Evolutionary conservation across 106 monocot species (phyloP).

Genomic region (Iris macrosiphon): DNA sequence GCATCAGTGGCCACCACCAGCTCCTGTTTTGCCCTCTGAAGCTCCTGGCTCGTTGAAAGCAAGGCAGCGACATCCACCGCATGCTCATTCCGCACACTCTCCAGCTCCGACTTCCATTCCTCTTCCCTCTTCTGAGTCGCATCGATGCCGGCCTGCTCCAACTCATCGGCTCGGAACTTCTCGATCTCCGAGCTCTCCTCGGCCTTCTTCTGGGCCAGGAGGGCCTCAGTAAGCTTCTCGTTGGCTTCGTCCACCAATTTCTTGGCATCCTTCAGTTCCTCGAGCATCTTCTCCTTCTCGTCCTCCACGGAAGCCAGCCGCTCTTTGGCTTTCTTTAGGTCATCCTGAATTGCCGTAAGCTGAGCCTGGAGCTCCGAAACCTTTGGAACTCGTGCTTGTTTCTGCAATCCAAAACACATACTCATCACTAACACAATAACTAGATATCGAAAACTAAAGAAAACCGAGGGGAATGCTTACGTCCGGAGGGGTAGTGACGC

Average conservation of each 20-base stretch:
- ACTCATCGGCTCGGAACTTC: constrained; percentile 65
- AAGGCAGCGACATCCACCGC: constrained; percentile 34
- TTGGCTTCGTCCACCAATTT: constrained; percentile 29
- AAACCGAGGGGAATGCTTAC: constrained; percentile 1
- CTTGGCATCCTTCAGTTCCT: constrained; percentile 52
- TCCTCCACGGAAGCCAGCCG: constrained; percentile 29
- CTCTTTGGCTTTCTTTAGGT: constrained; percentile 69
- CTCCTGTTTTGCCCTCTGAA: constrained; percentile 52
- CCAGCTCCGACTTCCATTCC: constrained; percentile 51
- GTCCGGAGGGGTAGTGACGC: constrained; percentile 16
- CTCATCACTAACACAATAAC: not conserved
- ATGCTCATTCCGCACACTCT: constrained; percentile 33
- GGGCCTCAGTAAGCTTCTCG: constrained; percentile 63
- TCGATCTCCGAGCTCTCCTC: constrained; percentile 62
- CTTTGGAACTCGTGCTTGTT: constrained; percentile 21
- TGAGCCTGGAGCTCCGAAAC: constrained; percentile 41
- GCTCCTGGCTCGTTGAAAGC: constrained; percentile 39
- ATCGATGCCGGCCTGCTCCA: constrained; percentile 68
- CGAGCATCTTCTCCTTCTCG: constrained; percentile 38
- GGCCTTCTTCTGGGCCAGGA: constrained; percentile 45
- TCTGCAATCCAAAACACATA: constrained; percentile 9
- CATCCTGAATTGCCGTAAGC: constrained; percentile 35
- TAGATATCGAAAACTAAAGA: not conserved
- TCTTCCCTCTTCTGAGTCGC: constrained; percentile 51
- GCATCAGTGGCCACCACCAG: constrained; percentile 48